phyloP scores from a whole-genome alignment of 805 yeast genomes.

The Scheffersomyces spartinae region DNA sequence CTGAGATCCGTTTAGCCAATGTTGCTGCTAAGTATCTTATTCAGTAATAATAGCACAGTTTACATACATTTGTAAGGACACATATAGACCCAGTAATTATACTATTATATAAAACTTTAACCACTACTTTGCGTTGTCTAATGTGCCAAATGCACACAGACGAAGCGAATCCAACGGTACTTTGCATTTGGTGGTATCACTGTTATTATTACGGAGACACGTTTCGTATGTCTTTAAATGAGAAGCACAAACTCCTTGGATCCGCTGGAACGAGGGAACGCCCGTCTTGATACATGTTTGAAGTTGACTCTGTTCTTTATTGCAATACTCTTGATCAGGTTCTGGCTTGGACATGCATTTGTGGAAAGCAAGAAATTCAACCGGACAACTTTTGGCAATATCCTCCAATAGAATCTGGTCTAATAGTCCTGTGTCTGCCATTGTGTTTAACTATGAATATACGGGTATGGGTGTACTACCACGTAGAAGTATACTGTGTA shows the following conservation, averaged over 20 bases:
- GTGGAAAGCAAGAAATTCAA: conserved; percentile 60
- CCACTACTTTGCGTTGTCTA: too few species aligned
- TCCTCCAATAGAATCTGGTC: conserved; percentile 74
- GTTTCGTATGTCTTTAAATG: conserved; percentile 52
- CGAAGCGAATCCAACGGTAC: conserved; percentile 36
- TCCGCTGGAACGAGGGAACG: conserved; percentile 65
- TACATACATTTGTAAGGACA: too few species aligned
- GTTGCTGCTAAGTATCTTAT: conserved; percentile 24
- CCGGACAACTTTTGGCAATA: conserved; percentile 66
- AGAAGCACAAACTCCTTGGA: conserved; percentile 49
- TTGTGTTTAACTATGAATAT: too few species aligned
- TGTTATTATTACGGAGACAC: conserved; percentile 42
- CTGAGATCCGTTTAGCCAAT: conserved; percentile 19
- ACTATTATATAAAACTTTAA: too few species aligned
- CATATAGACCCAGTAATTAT: too few species aligned
- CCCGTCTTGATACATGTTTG: conserved; percentile 49
- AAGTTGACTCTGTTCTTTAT: conserved; percentile 41
- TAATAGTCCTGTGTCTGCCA: conserved; percentile 31
- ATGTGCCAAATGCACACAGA: too few species aligned
- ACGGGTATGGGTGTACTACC: too few species aligned
- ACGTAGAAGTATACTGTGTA: too few species aligned
- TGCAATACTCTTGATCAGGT: conserved; percentile 40
- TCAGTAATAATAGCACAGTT: too few species aligned
- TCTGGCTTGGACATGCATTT: conserved; percentile 54
- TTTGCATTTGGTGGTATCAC: conserved; percentile 39